Base-by-base conservation (phyloP, 2,329 filamentous ascomycete genomes). In the Alternaria longipes region DNA sequence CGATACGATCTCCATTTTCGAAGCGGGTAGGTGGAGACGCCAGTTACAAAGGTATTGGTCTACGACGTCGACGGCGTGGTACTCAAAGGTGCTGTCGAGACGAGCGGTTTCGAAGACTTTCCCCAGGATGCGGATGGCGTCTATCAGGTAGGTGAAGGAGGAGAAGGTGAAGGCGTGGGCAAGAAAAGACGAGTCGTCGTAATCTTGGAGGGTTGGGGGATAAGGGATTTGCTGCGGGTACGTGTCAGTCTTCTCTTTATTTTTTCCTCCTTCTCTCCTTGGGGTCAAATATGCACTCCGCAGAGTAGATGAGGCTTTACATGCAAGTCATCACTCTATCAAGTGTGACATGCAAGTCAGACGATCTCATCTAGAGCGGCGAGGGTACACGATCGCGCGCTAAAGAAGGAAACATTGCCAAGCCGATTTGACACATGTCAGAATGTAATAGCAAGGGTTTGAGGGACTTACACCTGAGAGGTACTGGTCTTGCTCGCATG, bases 71-170 rank as follows among this genome's bases (percentile, higher is more conserved):
- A 88, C 83, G 32, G 70, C 70, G 54, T 84, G 78, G 47, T 81
- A 79, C 55, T 80, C 76, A n/a, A 78, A 75, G 3, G 74, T 73
- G 4, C 63, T 65, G 54, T 78, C 74, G 22, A 77, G 65, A 8
- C 73, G 71, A 4, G 74, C 68, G 24, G 77, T 76, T 84, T 84
- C 67, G 81, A 97, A 89, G 59, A 96, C 90, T 59, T 89, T 87
- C 12, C 91, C 91, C 0, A 97, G 82, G 63, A 94, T 93, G 1
- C 91, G 87, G 14, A 90, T 87, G 0, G 92, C 91, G 53, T 94
- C 90, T 54, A 97, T 90, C 7, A 92, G 89, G 76, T 96, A 97
- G 3, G 91, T 86, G 75, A 91, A 95, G 0, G 93, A 97, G 0
- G 93, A 95, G 76, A 94, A 97, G 26, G 85, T 83, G 42, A 86